Evolutionary conservation across 768 basidiomycete genomes (phyloP).

Genomic region (Candolleomyces eurysporus): DNA sequence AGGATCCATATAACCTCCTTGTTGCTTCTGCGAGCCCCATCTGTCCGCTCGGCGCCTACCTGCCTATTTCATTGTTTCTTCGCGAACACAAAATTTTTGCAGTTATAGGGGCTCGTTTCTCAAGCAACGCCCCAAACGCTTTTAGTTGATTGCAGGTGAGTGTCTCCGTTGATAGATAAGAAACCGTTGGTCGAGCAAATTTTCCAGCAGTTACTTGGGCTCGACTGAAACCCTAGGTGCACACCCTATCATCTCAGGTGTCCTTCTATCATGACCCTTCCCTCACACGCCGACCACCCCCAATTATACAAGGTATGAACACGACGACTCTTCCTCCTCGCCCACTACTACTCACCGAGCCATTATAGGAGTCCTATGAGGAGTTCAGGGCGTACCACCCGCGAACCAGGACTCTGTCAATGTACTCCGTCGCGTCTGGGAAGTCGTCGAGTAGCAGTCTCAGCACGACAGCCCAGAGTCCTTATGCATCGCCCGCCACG

Average conservation of each 20-base stretch:
- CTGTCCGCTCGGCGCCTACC: background rate
- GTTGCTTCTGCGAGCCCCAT: background rate
- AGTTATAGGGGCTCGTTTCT: no score
- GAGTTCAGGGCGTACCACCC: background rate
- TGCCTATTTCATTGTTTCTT: background rate
- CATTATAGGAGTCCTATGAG: background rate
- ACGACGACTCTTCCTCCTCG: no score
- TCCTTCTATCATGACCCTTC: background rate
- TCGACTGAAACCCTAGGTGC: background rate
- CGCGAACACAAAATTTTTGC: no score
- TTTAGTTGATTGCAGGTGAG: background rate
- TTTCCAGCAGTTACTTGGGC: no score
- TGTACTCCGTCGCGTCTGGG: slow-evolving; percentile 26
- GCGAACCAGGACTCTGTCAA: slow-evolving; percentile 23
- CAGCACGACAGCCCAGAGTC: background rate
- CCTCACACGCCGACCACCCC: background rate
- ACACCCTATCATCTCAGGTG: background rate
- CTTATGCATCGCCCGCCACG: background rate
- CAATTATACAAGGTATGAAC: background rate
- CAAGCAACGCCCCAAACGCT: background rate
- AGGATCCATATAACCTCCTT: no score
- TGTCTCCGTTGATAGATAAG: background rate
- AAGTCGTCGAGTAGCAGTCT: slow-evolving; percentile 11
- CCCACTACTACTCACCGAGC: no score
- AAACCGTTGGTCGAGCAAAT: no score